These are phyloP conservation scores for Xylariaceae sp. DNA, from an alignment of 2,329 filamentous ascomycete species.

Conservation along the genomic window DNA sequence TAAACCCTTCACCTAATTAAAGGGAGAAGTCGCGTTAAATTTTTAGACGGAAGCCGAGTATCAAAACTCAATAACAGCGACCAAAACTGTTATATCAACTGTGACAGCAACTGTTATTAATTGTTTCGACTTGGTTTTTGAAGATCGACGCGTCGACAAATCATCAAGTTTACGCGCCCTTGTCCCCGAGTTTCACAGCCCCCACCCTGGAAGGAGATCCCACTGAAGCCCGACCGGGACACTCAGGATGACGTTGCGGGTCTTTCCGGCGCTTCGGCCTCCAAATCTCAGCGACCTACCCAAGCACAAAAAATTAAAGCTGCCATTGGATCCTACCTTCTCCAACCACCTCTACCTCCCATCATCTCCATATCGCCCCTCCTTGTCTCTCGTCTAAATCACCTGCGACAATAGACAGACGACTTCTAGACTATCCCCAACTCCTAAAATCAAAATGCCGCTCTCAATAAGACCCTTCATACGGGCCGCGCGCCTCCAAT, in stretches of 20 bases:
- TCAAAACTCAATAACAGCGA: no score
- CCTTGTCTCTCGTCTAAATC: neutral
- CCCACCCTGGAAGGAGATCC: constrained; percentile 6
- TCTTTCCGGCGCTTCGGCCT: neutral
- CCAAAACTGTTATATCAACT: no score
- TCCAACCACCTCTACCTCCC: neutral
- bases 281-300: no score
- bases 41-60: no score
- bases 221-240: constrained; percentile 1
- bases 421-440: neutral
- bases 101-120: neutral
- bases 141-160: neutral
- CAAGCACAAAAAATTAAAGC: neutral
- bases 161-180: neutral
- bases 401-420: neutral
- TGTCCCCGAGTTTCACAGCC: constrained; percentile 8
- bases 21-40: no score
- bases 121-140: neutral
- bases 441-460: constrained; percentile 15
- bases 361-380: neutral
- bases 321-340: neutral
- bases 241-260: constrained; percentile 13
- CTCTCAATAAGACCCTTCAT: constrained; percentile 22
- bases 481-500: constrained; percentile 23
- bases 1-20: no score